Evolutionary conservation across 2,329 filamentous ascomycete genomes (phyloP).

Genomic region (Neopestalotiopsis sp.): DNA sequence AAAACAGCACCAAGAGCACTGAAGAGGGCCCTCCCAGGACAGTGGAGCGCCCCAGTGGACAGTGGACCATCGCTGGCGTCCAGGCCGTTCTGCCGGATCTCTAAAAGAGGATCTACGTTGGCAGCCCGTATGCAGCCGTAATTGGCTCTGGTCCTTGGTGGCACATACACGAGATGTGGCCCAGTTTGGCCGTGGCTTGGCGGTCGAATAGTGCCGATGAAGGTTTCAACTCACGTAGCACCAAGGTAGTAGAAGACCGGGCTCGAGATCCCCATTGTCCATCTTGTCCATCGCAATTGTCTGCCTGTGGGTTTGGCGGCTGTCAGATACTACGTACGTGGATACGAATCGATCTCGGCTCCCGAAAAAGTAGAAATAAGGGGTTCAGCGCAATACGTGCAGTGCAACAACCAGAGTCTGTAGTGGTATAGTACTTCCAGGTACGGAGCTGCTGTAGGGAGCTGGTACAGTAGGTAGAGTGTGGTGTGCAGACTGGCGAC

Average conservation of each 20-base stretch:
- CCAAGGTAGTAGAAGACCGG: conserved; percentile 3
- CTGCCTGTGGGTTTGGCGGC: neutral
- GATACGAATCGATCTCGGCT: too few relatives aligned
- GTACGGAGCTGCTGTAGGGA: too few relatives aligned
- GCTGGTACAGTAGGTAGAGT: too few relatives aligned
- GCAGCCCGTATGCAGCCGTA: conserved; percentile 8
- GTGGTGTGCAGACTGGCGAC: neutral
- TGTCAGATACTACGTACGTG: neutral
- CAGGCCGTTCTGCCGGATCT: conserved; percentile 11
- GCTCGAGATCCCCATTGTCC: neutral
- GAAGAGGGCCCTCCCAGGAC: neutral
- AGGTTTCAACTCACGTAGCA: conserved; percentile 10
- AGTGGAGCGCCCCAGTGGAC: neutral
- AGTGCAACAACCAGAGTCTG: too few relatives aligned
- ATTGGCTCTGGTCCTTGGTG: conserved; percentile 7
- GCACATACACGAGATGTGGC: conserved; percentile 16
- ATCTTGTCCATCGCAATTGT: neutral
- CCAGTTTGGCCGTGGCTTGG: neutral
- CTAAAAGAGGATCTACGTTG: conserved; percentile 9
- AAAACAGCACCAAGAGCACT: neutral
- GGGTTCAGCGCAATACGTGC: neutral
- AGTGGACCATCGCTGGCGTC: neutral
- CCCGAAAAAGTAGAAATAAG: neutral
- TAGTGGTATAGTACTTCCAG: too few relatives aligned
- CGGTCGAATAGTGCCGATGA: conserved; percentile 4